These are phyloP conservation scores for Mycena olivaceomarginata DNA, from an alignment of 768 basidiomycete genomes.

Conservation along the genomic window DNA sequence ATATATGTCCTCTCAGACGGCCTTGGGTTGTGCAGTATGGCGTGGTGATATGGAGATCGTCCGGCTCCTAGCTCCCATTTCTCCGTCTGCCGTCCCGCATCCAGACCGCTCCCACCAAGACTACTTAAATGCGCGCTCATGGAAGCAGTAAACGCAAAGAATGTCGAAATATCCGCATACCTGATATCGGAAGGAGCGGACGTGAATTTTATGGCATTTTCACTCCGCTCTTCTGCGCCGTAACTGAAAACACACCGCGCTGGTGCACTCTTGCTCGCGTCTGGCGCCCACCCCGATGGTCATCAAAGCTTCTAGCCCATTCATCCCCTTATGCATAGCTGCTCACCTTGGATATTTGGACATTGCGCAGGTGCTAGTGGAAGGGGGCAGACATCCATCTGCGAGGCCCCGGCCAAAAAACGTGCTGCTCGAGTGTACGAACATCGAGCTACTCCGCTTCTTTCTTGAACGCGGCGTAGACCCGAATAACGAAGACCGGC, in stretches of 20 bases:
- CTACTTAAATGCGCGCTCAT: neutral
- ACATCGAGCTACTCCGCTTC: constrained; percentile 3
- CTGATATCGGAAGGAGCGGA: constrained; percentile 6
- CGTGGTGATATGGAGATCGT: neutral
- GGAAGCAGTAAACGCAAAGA: no score
- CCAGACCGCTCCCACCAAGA: neutral
- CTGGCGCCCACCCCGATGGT: neutral
- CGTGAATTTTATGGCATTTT: neutral
- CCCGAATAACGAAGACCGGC: neutral
- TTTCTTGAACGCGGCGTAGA: neutral
- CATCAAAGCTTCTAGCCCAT: neutral
- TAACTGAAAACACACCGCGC: neutral
- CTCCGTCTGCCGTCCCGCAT: neutral
- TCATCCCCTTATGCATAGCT: neutral
- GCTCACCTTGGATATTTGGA: neutral
- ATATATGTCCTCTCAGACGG: neutral
- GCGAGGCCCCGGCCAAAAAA: neutral
- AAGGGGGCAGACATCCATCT: neutral
- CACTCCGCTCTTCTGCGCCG: neutral
- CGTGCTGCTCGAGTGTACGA: neutral
- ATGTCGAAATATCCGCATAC: neutral
- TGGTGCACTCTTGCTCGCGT: neutral
- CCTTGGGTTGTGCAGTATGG: neutral
- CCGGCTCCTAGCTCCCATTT: neutral
- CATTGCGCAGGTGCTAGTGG: neutral